Percentiles rank a stretch among this genome's conserved stretches.
phyloP scores from a whole-genome alignment of 305 asterid species.

The Withania somnifera region DNA sequence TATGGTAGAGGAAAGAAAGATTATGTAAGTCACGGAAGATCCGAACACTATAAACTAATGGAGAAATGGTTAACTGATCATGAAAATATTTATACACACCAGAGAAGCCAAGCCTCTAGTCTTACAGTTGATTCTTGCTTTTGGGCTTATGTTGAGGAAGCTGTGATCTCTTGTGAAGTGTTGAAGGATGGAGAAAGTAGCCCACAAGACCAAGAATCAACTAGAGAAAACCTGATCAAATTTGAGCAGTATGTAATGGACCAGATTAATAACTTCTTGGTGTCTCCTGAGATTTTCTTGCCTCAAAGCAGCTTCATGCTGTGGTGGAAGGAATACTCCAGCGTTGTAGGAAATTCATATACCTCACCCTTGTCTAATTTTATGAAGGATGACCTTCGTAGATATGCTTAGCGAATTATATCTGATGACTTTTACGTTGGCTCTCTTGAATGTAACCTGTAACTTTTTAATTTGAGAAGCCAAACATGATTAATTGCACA shows the following conservation, averaged over 20 bases:
- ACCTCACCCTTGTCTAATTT: slow-evolving; percentile 2
- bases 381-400: neutral
- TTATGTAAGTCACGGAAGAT: slow-evolving; percentile 9
- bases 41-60: slow-evolving; percentile 13
- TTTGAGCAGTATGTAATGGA: slow-evolving; percentile 19
- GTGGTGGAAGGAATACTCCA: slow-evolving; percentile 18
- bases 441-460: neutral
- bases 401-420: neutral
- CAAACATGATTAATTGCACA: neutral
- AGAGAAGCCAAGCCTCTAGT: slow-evolving; percentile 11
- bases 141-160: slow-evolving; percentile 33
- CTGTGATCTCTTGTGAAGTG: slow-evolving; percentile 9
- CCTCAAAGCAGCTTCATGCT: slow-evolving; percentile 19
- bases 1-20: slow-evolving; percentile 15
- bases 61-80: slow-evolving; percentile 15
- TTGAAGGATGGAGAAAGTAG: slow-evolving; percentile 11
- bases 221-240: slow-evolving; percentile 2
- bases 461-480: neutral
- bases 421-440: neutral
- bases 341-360: neutral
- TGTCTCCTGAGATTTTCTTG: slow-evolving; percentile 21
- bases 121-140: slow-evolving; percentile 23
- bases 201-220: neutral
- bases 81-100: neutral
- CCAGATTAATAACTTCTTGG: slow-evolving; percentile 7